Base-by-base conservation (phyloP, 169 alveolate genomes). In the Cardiosporidium cionae region DNA sequence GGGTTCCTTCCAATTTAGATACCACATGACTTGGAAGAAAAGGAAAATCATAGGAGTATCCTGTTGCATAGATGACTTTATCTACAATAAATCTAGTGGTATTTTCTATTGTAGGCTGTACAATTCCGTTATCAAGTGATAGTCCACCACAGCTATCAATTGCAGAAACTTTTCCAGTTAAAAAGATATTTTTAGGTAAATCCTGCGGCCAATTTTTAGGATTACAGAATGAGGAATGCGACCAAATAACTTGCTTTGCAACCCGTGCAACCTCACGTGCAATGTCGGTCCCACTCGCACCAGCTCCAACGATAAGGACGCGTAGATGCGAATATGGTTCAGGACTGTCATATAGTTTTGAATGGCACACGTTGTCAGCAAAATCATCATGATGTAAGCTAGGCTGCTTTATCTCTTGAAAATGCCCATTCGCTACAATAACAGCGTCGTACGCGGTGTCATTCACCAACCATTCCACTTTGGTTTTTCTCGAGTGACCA, bases 241-340 rank as follows among this genome's bases (percentile, higher is more conserved):
- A 9, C 68, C 68, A 63, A 9, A 22, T 9, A 63, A 63, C 68
- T 63, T 9, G 16, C 58, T 63, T 63, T 9, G 68, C 68, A 9
- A 63, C 25, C 35, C 58, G 16, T 16, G 9, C 35, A 9, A 63
- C 35, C 68, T 63, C 68, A 16, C 68, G 16, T 29, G 68, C 25
- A 9, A 63, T 9, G n/a, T 63, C 68, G 9, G 58, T 9, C 22
- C 68, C 68, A 9, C 66, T 63, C n/a, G 68, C 64, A 9, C 68
- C 68, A 9, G 35, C 68, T 52, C 68, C 68, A 9, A 63, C 68
- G 35, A 63, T n/a, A 9, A 63, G 68, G 64, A 63, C 68, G 16
- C 68, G 68, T n/a, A 9, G 58, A 63, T 29, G 64, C 9, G 68
- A 16, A 63, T 22, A 63, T 9, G 25, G 66, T 9, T 9, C 9